Percentiles rank a stretch among this genome's conserved stretches.
phyloP scores from a whole-genome alignment of 768 basidiomycete genomes.

The Phallus indusiatus region DNA sequence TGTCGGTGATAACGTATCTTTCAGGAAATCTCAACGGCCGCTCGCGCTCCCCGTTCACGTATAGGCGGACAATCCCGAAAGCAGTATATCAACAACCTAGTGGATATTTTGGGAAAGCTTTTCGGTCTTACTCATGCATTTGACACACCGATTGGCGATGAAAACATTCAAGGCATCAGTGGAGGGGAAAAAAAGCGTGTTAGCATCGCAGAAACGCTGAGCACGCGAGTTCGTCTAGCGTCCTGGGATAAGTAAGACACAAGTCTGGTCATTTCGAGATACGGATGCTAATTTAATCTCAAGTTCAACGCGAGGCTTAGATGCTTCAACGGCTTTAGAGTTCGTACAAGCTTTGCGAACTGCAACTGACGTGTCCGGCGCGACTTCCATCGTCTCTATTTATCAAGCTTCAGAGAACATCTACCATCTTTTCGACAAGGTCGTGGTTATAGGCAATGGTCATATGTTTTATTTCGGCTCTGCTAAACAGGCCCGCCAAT shows the following conservation, averaged over 20 bases:
- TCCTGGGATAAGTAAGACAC: conserved; percentile 68
- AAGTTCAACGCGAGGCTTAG: conserved; percentile 71
- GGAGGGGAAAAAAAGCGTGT: conserved; percentile 79
- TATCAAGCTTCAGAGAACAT: conserved; percentile 75
- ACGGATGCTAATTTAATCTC: conserved; percentile 31
- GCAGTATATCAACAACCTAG: conserved; percentile 36
- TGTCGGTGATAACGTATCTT: neutral
- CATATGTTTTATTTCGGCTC: conserved; percentile 69
- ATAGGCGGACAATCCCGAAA: conserved; percentile 38
- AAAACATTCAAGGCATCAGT: conserved; percentile 48
- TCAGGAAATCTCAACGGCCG: conserved; percentile 47
- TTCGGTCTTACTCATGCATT: conserved; percentile 41
- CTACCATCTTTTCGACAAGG: conserved; percentile 70
- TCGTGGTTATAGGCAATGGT: conserved; percentile 69
- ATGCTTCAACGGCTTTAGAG: conserved; percentile 83
- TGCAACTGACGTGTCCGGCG: conserved; percentile 75
- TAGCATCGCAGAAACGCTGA: conserved; percentile 74
- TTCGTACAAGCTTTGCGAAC: conserved; percentile 71
- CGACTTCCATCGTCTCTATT: conserved; percentile 73
- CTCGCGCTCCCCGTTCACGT: conserved; percentile 54
- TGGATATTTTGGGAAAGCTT: conserved; percentile 44
- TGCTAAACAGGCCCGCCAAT: conserved; percentile 50
- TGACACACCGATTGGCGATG: conserved; percentile 31
- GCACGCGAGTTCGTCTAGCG: conserved; percentile 49
- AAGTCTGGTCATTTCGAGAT: conserved; percentile 9